Conservation (phyloP, 208 protist species). For the Leishmania amazonensis region DNA sequence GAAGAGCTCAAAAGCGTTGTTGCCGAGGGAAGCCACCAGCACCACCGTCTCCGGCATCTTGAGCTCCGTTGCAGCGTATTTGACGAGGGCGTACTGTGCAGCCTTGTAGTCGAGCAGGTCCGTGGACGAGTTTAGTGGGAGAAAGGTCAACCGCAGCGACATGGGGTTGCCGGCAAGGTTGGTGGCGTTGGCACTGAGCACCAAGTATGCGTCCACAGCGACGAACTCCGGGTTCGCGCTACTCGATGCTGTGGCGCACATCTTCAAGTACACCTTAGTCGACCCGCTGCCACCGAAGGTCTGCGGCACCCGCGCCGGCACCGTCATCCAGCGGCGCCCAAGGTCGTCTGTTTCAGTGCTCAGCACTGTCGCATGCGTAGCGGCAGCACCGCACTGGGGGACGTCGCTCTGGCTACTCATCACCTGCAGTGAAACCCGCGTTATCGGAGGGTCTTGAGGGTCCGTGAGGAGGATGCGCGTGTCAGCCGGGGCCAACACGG, state of each 20-base stretch:
- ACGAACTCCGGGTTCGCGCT: constrained; percentile 38
- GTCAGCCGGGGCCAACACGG: constrained; percentile 31
- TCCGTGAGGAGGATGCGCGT: constrained; percentile 61
- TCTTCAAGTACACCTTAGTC: constrained; percentile 34
- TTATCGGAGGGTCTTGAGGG: constrained; percentile 52
- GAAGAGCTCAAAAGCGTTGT: constrained; percentile 25
- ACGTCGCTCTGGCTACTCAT: constrained; percentile 14
- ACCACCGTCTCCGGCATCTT: constrained; percentile 21
- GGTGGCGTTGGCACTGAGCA: constrained; percentile 36
- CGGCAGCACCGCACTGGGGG: constrained; percentile 10
- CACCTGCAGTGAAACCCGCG: constrained; percentile 43
- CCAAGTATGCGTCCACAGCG: constrained; percentile 52
- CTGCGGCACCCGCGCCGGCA: constrained; percentile 35
- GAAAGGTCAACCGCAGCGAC: constrained; percentile 43
- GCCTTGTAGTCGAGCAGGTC: constrained; percentile 32
- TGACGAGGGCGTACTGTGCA: constrained; percentile 14
- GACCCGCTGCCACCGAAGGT: constrained; percentile 25
- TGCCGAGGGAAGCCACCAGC: constrained; percentile 28
- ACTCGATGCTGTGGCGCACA: constrained; percentile 66
- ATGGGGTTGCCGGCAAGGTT: constrained; percentile 29
- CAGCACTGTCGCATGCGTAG: constrained; percentile 26
- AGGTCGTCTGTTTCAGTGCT: constrained; percentile 37
- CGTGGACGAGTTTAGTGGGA: constrained; percentile 35
- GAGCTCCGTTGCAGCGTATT: constrained; percentile 16
- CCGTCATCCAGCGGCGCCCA: constrained; percentile 40